Evolutionary conservation across 2,329 filamentous ascomycete genomes (phyloP), one percentile per base, ranked within the genome.

Genomic region (Ophiostoma tasmaniense): DNA sequence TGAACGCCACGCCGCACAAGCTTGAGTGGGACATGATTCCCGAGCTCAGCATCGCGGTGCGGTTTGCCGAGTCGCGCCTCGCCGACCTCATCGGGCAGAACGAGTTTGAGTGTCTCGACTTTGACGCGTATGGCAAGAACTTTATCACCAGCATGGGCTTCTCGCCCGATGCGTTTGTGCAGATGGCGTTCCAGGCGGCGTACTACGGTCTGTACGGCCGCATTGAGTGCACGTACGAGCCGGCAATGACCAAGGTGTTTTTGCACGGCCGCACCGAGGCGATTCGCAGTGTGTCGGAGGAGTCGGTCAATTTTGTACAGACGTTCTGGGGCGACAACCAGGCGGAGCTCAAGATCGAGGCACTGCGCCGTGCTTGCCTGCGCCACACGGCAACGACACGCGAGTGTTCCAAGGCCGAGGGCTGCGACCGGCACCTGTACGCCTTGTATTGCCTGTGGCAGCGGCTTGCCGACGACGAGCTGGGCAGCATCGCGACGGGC

Each of bases 161-260:
- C 79, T 98, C 94, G 0, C 94, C 95, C 0, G 95, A 98, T 77
- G 95, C 95, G 0, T 99, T 97, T 76, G 91, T 99, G 25, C 95
- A 99, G 78, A 98, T 99, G 94, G 95, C 95, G 0, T 97, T 97
- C 81, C 95, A 99, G 78, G 94, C 94, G 4, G 94, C 95, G 0
- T 98, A 99, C 81, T 99, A 97, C 75, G 95, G 95, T 1, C 84
- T 99, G 8, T 99, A 98, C 74, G 95, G 95, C 2, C 88, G 92
- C 4, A 87, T 97, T 1, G 95, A 98, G 78, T 96, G 92, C 76
- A 95, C 93, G 0, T 99, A 99, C 77, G 95, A 99, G 79, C 95
- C 95, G 8, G 94, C 95, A 59, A 98, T 99, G 95, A 99, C 95
- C 67, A 99, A 99, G 78, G 83, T 90, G 70, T 99, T 87, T 80